phyloP scores from a whole-genome alignment of 208 protist species.

The Eutreptiella sp. region DNA sequence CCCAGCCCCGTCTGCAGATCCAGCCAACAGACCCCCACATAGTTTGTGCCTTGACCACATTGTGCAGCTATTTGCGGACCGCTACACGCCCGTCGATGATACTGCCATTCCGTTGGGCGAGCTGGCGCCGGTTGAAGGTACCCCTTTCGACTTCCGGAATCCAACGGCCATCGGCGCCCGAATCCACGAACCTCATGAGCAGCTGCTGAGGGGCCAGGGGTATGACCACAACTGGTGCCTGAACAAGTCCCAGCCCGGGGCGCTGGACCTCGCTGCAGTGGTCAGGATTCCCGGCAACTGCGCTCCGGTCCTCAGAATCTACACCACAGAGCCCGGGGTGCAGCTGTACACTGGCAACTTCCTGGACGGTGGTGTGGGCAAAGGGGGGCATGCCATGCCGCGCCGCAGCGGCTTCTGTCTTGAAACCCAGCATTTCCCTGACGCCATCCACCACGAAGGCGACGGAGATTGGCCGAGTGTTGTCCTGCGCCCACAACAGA shows the following conservation, averaged over 20 bases:
- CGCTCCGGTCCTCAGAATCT: too few relatives aligned
- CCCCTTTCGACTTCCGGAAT: conserved; percentile 31
- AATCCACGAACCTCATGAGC: background rate
- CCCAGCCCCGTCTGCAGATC: background rate
- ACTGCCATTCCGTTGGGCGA: conserved; percentile 41
- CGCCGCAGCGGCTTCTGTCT: conserved; percentile 36
- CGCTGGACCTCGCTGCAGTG: background rate
- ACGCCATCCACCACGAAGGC: conserved; percentile 40
- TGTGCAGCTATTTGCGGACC: conserved; percentile 22
- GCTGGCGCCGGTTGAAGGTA: conserved; percentile 24
- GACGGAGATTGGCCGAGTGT: too few relatives aligned
- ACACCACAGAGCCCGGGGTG: conserved; percentile 37
- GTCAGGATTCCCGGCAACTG: too few relatives aligned
- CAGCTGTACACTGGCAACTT: conserved; percentile 50
- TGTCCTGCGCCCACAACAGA: too few relatives aligned
- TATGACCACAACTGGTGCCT: conserved; percentile 33
- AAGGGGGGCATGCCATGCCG: background rate
- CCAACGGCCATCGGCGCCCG: background rate
- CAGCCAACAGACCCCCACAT: too few relatives aligned
- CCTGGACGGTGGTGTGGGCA: conserved; percentile 18
- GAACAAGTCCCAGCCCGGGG: background rate
- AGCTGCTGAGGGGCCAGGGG: conserved; percentile 6
- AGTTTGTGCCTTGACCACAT: conserved; percentile 33
- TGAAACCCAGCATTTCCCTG: conserved; percentile 52
- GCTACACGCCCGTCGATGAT: conserved; percentile 33